Conservation (phyloP, 1,139 yeast genomes). For the Kodamaea suecica region DNA sequence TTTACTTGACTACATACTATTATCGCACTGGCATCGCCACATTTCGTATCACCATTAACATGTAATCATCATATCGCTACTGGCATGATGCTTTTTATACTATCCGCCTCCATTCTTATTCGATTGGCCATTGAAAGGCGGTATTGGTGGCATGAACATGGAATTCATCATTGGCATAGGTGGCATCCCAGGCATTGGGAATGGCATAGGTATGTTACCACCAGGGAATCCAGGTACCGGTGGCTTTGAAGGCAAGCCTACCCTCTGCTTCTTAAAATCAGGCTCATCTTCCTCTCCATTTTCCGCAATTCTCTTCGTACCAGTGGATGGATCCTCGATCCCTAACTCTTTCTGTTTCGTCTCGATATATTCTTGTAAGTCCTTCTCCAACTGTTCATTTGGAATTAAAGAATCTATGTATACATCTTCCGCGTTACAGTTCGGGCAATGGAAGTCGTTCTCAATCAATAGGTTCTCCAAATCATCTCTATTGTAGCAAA, state of each 20-base stretch:
- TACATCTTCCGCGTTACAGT: constrained; percentile 71
- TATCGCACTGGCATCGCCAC: too few species aligned
- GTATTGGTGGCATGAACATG: constrained; percentile 2
- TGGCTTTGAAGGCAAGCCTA: constrained; percentile 23
- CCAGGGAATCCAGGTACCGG: constrained; percentile 16
- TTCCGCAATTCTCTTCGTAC: constrained; percentile 24
- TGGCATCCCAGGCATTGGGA: constrained; percentile 18
- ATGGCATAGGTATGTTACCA: constrained; percentile 11
- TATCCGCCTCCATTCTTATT: constrained; percentile 9
- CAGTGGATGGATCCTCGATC: constrained; percentile 32
- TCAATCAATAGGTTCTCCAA: constrained; percentile 75
- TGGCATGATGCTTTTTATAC: constrained; percentile 5
- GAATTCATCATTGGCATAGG: constrained; percentile 13
- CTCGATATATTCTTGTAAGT: constrained; percentile 51
- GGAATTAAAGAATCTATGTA: constrained; percentile 67
- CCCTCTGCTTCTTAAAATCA: constrained; percentile 32
- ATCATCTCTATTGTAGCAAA: constrained; percentile 37
- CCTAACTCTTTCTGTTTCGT: constrained; percentile 41
- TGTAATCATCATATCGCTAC: too few species aligned
- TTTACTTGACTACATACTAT: too few species aligned
- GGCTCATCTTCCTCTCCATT: constrained; percentile 19
- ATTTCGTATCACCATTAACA: too few species aligned
- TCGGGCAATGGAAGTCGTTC: constrained; percentile 87
- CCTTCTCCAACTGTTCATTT: constrained; percentile 56
- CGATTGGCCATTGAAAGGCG: not conserved